phyloP scores from a whole-genome alignment of 257 asterid species.

The Anisodus tanguticus region DNA sequence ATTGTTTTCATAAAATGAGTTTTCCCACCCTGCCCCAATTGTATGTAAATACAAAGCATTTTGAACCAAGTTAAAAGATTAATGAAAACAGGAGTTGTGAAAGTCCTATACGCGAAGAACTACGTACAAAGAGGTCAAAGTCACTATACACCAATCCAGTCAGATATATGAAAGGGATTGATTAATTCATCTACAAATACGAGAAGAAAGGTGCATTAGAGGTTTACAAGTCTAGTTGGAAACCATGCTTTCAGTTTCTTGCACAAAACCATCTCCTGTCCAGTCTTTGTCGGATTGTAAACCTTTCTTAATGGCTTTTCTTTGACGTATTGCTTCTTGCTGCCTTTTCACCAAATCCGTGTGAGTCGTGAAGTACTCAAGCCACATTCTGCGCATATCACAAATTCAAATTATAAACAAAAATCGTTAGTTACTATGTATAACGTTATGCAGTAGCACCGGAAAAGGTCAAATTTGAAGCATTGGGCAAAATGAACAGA shows the following conservation, averaged over 20 bases:
- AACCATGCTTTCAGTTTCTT: slow-evolving; percentile 92
- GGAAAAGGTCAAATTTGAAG: background rate
- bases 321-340: slow-evolving; percentile 73
- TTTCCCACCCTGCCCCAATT: too few relatives aligned
- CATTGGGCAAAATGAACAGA: too few relatives aligned
- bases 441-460: background rate
- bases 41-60: background rate
- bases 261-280: slow-evolving; percentile 97
- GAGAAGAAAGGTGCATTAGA: background rate
- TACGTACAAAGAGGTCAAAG: slow-evolving; percentile 11
- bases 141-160: slow-evolving; percentile 19
- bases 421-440: background rate
- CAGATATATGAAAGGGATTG: background rate
- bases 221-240: slow-evolving; percentile 10
- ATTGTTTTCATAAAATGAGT: too few relatives aligned
- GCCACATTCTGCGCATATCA: slow-evolving; percentile 56
- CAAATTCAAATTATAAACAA: background rate
- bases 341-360: slow-evolving; percentile 78
- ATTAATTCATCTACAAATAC: slow-evolving; percentile 1
- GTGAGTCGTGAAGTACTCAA: slow-evolving; percentile 83
- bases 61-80: background rate
- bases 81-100: background rate
- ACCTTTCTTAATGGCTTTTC: slow-evolving; percentile 84
- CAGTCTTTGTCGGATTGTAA: slow-evolving; percentile 88
- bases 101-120: background rate